Evolutionary conservation across 129 eudicot genomes (phyloP), one percentile per base, ranked within the genome.

Genomic region (Gnaphalium uliginosum): DNA sequence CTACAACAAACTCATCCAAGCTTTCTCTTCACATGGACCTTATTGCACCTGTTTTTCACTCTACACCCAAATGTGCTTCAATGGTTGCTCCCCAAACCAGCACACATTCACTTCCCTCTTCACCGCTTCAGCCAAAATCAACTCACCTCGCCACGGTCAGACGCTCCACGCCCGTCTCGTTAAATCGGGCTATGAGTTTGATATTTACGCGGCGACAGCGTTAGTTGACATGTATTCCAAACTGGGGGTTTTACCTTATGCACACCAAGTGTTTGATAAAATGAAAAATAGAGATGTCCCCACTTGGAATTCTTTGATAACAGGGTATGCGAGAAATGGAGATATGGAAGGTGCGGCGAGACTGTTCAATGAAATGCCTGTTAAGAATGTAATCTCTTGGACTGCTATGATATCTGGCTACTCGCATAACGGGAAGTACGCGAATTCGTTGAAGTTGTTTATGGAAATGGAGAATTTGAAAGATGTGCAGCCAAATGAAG

Each of bases 371-470:
- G 81, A 63, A 39, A 90, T 86, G 90, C 89, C 89, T 23, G 66
- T 18, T 4, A 88, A 78, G 69, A 90, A 84, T 80, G 93, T 87
- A 27, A 50, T 90, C 63, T 87, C 96, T 23, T 90, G 96, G 96
- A 90, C 96, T 32, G 71, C 97, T 17, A 79, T 88, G 92, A 86
- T 91, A 65, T 81, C 97, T 0, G 97, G 97, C 68, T 91, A 91
- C 67, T 71, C 95, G 8, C 92, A 88, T 46, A 91, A 86, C 22
- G 92, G 92, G 53, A 77, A 51, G 37, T 91, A 86, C 54, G 78
- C 32, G 50, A 70, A 81, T 54, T 83, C 88, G 18, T 60, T 91
- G 27, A 75, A 78, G 29, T 64, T 78, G 80, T 91, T 81, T 72
- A 50, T 86, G 87, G 83, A 83, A 39, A 88, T 91, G 97, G 95